phyloP scores from a whole-genome alignment of 2,329 filamentous ascomycete genomes.

The Arthrinium phaeospermum region DNA sequence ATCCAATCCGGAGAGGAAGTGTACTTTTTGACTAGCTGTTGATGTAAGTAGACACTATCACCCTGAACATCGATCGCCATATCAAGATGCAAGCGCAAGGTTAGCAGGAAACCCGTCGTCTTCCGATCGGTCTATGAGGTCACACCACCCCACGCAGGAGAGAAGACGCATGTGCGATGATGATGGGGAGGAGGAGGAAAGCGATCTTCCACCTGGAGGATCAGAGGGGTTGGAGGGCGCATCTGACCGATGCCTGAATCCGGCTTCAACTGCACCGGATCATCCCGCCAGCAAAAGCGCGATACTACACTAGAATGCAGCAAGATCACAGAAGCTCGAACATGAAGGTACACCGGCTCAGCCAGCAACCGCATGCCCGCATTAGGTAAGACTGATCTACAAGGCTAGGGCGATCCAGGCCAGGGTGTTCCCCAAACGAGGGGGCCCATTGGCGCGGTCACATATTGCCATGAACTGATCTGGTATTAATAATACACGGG shows the following conservation, averaged over 20 bases:
- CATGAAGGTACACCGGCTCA: not conserved
- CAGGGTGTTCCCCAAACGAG: slow-evolving; percentile 13
- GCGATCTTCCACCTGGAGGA: not conserved
- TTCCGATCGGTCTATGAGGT: not conserved
- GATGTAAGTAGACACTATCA: not conserved
- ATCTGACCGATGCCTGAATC: not conserved
- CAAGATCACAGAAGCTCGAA: not conserved
- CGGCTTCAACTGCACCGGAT: not conserved
- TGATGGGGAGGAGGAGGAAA: not conserved
- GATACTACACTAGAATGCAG: slow-evolving; percentile 5
- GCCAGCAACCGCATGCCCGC: not conserved
- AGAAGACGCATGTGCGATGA: not conserved
- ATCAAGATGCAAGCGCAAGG: not conserved
- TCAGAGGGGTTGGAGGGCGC: not conserved
- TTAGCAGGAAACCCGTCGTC: not conserved
- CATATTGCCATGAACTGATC: not conserved
- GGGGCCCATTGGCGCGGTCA: slow-evolving; percentile 12
- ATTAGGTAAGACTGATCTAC: slow-evolving; percentile 20
- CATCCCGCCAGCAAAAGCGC: not conserved
- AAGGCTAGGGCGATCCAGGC: slow-evolving; percentile 18
- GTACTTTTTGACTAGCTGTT: not conserved
- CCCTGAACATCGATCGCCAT: not conserved
- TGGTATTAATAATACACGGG: not conserved
- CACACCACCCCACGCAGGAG: not conserved
- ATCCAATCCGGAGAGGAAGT: not conserved